Evolutionary conservation across 2,329 filamentous ascomycete species (phyloP).

Genomic region (Pleoardoris graminearum): DNA sequence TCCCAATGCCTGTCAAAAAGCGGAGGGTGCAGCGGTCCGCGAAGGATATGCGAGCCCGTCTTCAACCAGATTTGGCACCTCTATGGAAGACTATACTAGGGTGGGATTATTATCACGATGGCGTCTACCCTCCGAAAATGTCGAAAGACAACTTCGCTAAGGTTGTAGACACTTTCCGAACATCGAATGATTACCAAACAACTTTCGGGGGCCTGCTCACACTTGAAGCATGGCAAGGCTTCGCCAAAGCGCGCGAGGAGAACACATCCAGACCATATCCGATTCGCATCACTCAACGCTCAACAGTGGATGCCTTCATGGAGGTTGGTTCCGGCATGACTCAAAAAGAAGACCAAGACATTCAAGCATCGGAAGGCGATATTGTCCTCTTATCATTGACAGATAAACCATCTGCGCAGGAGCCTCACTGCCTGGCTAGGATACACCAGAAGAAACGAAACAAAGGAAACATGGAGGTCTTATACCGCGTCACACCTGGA

Average conservation of each 20-base stretch:
- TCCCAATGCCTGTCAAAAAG: slow-evolving; percentile 78
- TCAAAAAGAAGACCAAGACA: slow-evolving; percentile 68
- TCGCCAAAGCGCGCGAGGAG: slow-evolving; percentile 88
- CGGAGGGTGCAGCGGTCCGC: slow-evolving; percentile 76
- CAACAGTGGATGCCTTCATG: slow-evolving; percentile 89
- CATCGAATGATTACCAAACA: slow-evolving; percentile 77
- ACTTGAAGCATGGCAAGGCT: slow-evolving; percentile 93
- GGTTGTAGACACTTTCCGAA: slow-evolving; percentile 76
- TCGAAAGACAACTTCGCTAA: slow-evolving; percentile 70
- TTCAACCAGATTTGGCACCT: slow-evolving; percentile 84
- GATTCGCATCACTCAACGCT: slow-evolving; percentile 82
- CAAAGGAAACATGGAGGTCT: slow-evolving; percentile 78
- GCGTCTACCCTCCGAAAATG: slow-evolving; percentile 75
- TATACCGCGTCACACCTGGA: slow-evolving; percentile 76
- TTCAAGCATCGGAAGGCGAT: slow-evolving; percentile 78
- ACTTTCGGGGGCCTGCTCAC: slow-evolving; percentile 90
- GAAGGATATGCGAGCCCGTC: slow-evolving; percentile 90
- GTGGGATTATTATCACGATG: slow-evolving; percentile 93
- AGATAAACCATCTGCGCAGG: slow-evolving; percentile 67
- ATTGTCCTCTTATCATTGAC: slow-evolving; percentile 82
- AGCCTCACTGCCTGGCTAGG: slow-evolving; percentile 82
- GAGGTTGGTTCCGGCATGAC: slow-evolving; percentile 87
- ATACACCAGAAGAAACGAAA: slow-evolving; percentile 81
- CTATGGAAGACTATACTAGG: slow-evolving; percentile 84
- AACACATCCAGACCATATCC: slow-evolving; percentile 78